Conservation (phyloP, 345 rosid genomes). For the Pelargonium nanum region DNA sequence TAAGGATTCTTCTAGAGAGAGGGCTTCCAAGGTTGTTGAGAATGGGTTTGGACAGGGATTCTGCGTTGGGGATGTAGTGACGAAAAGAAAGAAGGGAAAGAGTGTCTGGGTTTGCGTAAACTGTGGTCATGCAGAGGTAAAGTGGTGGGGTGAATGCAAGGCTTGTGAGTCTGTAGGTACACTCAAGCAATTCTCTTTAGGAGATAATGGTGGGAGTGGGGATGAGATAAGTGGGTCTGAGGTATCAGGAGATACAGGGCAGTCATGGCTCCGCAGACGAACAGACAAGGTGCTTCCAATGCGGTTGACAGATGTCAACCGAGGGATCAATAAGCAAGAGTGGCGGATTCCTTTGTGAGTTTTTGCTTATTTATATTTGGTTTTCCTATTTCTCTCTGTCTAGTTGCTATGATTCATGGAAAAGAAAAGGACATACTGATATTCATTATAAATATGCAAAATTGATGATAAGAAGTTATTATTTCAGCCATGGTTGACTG, state of each 20-base stretch:
- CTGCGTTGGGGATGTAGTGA: slow-evolving; percentile 17
- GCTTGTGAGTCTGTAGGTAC: slow-evolving; percentile 45
- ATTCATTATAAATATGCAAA: too few relatives aligned
- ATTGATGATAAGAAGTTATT: not conserved
- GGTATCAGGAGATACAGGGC: slow-evolving; percentile 25
- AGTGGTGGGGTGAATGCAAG: slow-evolving; percentile 93
- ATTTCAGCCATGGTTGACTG: not conserved
- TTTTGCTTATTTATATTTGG: not conserved
- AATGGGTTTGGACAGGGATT: slow-evolving; percentile 8
- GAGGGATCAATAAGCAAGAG: slow-evolving; percentile 42
- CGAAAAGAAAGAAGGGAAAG: slow-evolving; percentile 39
- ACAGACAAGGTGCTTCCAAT: slow-evolving; percentile 33
- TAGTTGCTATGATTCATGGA: not conserved
- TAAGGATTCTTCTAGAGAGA: not conserved
- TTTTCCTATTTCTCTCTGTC: not conserved
- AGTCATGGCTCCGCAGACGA: slow-evolving; percentile 59
- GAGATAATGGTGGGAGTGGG: slow-evolving; percentile 13
- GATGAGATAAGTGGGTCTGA: slow-evolving; percentile 27
- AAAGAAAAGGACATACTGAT: too few relatives aligned
- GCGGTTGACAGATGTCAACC: slow-evolving; percentile 47
- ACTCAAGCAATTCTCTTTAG: slow-evolving; percentile 39
- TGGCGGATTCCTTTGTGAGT: slow-evolving; percentile 73
- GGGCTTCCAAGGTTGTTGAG: slow-evolving; percentile 2
- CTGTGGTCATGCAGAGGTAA: slow-evolving; percentile 63
- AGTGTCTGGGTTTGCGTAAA: slow-evolving; percentile 48